Evolutionary conservation across 169 alveolate species (phyloP), one percentile per base, ranked within the genome.

Genomic region (Plasmodium knowlesi): DNA sequence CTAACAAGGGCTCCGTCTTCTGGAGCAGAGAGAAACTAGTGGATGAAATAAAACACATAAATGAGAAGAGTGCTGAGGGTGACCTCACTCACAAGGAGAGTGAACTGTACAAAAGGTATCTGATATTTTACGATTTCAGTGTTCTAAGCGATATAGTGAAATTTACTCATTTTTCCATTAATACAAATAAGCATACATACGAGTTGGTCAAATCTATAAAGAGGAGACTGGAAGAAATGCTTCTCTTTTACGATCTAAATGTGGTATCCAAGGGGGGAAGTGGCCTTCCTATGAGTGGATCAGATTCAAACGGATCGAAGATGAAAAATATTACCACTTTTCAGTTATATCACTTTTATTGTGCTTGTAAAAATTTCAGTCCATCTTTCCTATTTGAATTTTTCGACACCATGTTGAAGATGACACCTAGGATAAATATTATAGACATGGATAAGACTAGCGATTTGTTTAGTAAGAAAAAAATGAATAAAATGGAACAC

Each of bases 281-380:
- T 25, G 82, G 43, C 2, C 19, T 46, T 0, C 22, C 16, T 81
- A 25, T 3, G 32, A 3, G 34, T 39, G 37, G 72, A 32, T 50
- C 22, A 79, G 25, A 5, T 6, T 10, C 3, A 25, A 0, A 12
- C 30, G 32, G 53, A 1, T 25, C 19, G 2, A 30, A 19, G 57
- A 53, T 86, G 81, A 28, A 70, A n/a, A 53, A 86, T 41, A 86
- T 86, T 53, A 25, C 86, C 43, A 74, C 74, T 1, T 86, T 86
- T 57, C 79, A 86, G 67, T 54, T 86, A 30, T 70, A 86, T 30
- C 43, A 86, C 71, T 86, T 86, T 86, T 86, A 86, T 76, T 73
- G 93, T 54, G 81, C 82, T 4, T 86, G 93, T 86, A 74, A 78
- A 12, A 86, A 86, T 54, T 86, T 74, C 37, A 86, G 93, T 28